Conservation (phyloP, 257 asterid genomes). For the Thymus mandschuricus region DNA sequence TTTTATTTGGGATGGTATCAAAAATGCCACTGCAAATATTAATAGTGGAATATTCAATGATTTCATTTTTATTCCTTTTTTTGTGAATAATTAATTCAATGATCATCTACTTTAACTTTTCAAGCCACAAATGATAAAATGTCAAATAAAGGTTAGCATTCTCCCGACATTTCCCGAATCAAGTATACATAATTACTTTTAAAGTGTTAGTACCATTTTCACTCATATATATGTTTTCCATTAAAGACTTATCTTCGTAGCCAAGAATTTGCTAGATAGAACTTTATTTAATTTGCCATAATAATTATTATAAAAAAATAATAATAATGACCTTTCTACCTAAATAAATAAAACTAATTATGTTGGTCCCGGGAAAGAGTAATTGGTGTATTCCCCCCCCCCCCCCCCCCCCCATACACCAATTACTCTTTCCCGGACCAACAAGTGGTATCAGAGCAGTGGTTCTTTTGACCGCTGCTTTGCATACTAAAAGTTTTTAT, state of each 20-base stretch:
- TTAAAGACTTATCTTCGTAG: neutral
- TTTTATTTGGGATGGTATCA: too few relatives aligned
- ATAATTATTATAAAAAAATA: neutral
- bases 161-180: neutral
- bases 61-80: neutral
- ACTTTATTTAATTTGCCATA: neutral
- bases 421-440: too few relatives aligned
- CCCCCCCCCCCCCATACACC: too few relatives aligned
- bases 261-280: neutral
- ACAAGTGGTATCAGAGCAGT: too few relatives aligned
- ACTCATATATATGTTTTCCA: too few relatives aligned
- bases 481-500: too few relatives aligned
- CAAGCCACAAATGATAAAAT: conserved; percentile 2
- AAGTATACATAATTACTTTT: neutral
- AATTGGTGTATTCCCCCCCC: too few relatives aligned
- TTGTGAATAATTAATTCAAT: neutral
- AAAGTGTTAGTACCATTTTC: neutral
- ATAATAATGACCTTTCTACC: neutral
- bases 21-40: too few relatives aligned
- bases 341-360: neutral
- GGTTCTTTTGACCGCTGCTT: too few relatives aligned
- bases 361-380: too few relatives aligned
- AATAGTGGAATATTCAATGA: neutral
- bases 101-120: conserved; percentile 7
- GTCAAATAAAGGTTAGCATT: neutral